phyloP scores from a whole-genome alignment of 768 basidiomycete species.

The Psilocybe azurescens region DNA sequence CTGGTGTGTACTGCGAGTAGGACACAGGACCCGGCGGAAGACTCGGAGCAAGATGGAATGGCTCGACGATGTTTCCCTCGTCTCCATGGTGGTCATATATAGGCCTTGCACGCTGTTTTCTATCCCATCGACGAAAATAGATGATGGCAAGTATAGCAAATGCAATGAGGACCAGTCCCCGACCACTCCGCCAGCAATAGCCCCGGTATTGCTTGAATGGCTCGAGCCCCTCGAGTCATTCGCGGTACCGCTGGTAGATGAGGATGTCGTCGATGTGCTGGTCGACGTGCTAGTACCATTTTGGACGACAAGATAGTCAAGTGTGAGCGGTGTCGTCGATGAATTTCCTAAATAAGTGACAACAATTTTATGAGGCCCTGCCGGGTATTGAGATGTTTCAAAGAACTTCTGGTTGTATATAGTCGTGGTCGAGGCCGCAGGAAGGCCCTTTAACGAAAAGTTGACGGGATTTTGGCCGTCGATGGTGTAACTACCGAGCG shows the following conservation, averaged over 20 bases:
- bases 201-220: not conserved
- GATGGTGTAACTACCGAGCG: conserved; percentile 24
- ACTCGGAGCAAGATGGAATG: not conserved
- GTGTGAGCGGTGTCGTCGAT: conserved; percentile 25
- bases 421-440: conserved; percentile 1
- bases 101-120: not conserved
- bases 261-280: not conserved
- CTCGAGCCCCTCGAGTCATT: not conserved
- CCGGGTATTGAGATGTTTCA: conserved; percentile 19
- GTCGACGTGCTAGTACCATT: conserved; percentile 14
- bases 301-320: conserved; percentile 27
- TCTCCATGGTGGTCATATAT: not conserved
- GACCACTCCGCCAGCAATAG: conserved; percentile 6
- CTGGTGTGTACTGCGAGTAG: not conserved
- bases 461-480: conserved; percentile 21
- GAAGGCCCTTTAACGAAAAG: conserved; percentile 26
- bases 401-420: conserved; percentile 28
- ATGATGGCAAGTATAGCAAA: not conserved
- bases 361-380: conserved; percentile 24
- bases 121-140: not conserved
- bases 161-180: conserved; percentile 3
- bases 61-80: not conserved
- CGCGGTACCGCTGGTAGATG: not conserved
- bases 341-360: conserved; percentile 26
- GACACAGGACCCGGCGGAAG: not conserved